Percentiles rank a stretch among this genome's conserved stretches.
These are phyloP conservation scores for Ploettnerulaceae sp. DNA, from an alignment of 2,329 filamentous ascomycete species.

Conservation along the genomic window DNA sequence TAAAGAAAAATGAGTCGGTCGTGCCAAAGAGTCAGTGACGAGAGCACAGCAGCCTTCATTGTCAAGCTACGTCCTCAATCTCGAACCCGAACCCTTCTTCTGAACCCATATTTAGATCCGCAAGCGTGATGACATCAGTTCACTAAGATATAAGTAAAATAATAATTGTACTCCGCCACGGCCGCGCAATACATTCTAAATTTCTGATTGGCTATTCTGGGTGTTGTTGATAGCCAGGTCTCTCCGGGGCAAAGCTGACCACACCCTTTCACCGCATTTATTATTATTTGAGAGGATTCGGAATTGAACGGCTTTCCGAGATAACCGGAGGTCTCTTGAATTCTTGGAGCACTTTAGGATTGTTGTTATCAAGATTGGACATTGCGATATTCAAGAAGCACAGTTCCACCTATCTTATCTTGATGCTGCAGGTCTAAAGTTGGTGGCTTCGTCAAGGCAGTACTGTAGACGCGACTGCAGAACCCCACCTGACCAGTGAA, in stretches of 20 bases:
- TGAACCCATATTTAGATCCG: no score
- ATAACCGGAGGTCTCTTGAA: background rate
- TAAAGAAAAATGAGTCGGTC: no score
- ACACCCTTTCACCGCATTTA: background rate
- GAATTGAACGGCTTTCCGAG: background rate
- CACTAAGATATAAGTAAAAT: no score
- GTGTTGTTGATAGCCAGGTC: background rate
- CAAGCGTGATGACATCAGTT: no score
- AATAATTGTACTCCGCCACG: background rate
- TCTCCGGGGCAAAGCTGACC: background rate
- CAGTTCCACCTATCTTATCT: no score
- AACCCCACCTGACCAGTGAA: background rate
- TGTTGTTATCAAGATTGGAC: background rate
- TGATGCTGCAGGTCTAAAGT: no score
- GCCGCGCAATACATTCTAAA: background rate
- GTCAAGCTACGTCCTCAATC: no score
- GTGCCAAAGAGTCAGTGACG: no score
- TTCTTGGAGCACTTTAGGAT: background rate
- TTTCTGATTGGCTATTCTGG: background rate
- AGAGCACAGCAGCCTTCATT: no score
- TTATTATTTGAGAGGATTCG: no score
- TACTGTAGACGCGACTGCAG: background rate
- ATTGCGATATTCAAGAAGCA: no score
- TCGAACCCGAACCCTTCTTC: no score
- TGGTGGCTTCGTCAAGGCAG: conserved; percentile 3